These are phyloP conservation scores for Podospora didyma DNA, from an alignment of 495 filamentous ascomycete genomes.

Conservation along the genomic window DNA sequence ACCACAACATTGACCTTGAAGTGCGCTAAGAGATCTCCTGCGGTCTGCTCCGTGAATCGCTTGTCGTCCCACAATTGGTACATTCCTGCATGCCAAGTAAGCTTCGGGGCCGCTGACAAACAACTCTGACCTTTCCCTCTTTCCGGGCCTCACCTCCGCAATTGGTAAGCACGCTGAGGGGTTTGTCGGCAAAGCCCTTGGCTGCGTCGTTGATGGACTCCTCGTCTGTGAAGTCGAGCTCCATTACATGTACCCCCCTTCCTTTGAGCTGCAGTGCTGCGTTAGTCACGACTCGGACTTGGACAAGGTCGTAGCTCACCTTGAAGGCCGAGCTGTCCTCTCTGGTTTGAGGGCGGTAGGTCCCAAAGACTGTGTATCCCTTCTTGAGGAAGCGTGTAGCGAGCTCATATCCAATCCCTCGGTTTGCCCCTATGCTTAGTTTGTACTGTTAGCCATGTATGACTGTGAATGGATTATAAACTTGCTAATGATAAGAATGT, in stretches of 20 bases:
- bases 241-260: slow-evolving; percentile 1
- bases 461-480: no score
- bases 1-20: slow-evolving; percentile 13
- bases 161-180: slow-evolving; percentile 6
- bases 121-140: no score
- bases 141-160: slow-evolving; percentile 1
- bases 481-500: background rate
- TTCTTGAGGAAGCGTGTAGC: background rate
- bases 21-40: slow-evolving; percentile 7
- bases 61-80: slow-evolving; percentile 12
- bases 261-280: background rate
- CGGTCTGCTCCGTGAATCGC: slow-evolving; percentile 5
- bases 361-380: slow-evolving; percentile 8
- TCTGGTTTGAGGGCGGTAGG: slow-evolving; percentile 8
- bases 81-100: background rate
- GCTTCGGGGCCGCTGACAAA: background rate
- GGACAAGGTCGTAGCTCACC: background rate
- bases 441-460: background rate
- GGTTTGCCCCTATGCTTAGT: background rate
- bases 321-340: slow-evolving; percentile 3
- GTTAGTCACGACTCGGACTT: background rate
- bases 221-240: slow-evolving; percentile 4
- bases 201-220: slow-evolving; percentile 4
- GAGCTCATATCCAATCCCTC: background rate
- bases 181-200: background rate